Conservation (phyloP, 192 early-diverging fungal species). For the Coemansia sp. region DNA sequence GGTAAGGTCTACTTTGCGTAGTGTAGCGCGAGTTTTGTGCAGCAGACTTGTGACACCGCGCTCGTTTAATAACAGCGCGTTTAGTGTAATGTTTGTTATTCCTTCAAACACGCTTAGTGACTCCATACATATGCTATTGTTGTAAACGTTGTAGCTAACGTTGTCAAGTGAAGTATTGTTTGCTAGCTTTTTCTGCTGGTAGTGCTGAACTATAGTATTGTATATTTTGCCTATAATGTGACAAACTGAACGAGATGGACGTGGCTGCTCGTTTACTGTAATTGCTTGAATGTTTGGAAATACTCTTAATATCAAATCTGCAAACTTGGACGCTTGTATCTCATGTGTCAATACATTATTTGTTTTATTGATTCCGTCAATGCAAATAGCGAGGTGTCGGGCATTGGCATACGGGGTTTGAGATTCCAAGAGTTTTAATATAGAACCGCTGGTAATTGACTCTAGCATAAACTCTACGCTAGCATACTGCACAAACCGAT, state of each 20-base stretch:
- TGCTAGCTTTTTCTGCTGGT: background rate
- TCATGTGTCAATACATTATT: background rate
- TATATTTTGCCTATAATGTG: background rate
- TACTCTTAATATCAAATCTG: background rate
- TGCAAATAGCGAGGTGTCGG: background rate
- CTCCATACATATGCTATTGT: background rate
- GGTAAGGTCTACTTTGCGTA: background rate
- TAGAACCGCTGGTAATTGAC: background rate
- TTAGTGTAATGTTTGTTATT: background rate
- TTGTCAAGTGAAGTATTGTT: background rate
- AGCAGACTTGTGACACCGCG: background rate
- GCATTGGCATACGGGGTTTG: background rate
- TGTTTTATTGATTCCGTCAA: background rate
- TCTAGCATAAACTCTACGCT: background rate
- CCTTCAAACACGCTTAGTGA: background rate
- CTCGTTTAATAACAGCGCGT: background rate
- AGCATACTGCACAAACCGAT: background rate
- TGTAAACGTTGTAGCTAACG: background rate
- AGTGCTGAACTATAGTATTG: background rate
- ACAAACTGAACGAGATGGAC: background rate
- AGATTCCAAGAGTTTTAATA: background rate
- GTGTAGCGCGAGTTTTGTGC: background rate
- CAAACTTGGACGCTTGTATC: background rate
- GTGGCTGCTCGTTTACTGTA: background rate
- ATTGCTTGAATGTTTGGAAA: background rate